phyloP scores from a whole-genome alignment of 1,284 basidiomycete species.

The Cyathus pygmaeus region DNA sequence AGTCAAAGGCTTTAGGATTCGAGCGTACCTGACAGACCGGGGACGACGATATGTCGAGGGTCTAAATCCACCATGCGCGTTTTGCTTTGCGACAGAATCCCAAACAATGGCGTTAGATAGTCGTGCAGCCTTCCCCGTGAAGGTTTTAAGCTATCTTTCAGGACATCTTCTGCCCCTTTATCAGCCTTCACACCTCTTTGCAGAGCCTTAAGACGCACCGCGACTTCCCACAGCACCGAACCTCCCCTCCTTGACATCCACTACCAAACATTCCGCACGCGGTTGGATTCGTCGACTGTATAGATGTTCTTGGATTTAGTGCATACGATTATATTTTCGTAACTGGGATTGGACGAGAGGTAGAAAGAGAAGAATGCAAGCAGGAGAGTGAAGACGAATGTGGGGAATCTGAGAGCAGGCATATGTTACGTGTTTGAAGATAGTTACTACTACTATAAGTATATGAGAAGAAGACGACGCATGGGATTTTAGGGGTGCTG shows the following conservation, averaged over 20 bases:
- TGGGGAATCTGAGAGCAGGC: too few species aligned
- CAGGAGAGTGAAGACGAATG: too few species aligned
- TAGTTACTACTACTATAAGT: too few species aligned
- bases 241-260: slow-evolving; percentile 60
- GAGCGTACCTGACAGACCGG: slow-evolving; percentile 71
- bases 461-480: too few species aligned
- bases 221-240: slow-evolving; percentile 68
- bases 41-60: slow-evolving; percentile 59
- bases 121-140: neutral
- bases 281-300: slow-evolving; percentile 61
- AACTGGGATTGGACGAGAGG: too few species aligned
- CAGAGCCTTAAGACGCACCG: slow-evolving; percentile 55
- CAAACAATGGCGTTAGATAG: neutral
- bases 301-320: slow-evolving; percentile 57
- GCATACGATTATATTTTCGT: slow-evolving; percentile 54
- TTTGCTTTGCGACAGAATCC: neutral
- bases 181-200: too few species aligned
- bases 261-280: slow-evolving; percentile 74
- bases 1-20: neutral
- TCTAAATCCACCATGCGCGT: neutral
- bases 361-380: too few species aligned
- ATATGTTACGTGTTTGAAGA: too few species aligned
- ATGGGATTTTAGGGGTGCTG: too few species aligned
- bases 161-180: too few species aligned
- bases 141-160: neutral